These are phyloP conservation scores for Plasmodium gallinaceum DNA, from an alignment of 169 alveolate genomes.

Conservation along the genomic window DNA sequence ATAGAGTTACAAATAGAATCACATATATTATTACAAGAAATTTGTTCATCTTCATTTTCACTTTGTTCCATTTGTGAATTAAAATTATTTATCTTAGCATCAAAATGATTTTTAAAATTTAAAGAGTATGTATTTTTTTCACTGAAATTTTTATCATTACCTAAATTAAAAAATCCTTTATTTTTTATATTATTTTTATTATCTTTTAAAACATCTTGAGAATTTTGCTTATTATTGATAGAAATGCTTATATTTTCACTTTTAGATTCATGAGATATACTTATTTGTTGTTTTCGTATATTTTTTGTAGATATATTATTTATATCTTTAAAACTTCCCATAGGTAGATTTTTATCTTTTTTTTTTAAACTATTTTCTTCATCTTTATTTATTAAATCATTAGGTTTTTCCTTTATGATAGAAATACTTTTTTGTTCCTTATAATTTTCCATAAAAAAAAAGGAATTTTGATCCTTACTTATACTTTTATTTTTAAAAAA, in stretches of 20 bases:
- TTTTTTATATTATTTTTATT: conserved; percentile 34
- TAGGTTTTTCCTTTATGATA: not conserved
- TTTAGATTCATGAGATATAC: conserved; percentile 18
- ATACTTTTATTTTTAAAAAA: not conserved
- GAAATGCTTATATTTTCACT: conserved; percentile 23
- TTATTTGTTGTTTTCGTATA: conserved; percentile 26
- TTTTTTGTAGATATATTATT: conserved; percentile 41
- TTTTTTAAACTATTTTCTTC: not conserved
- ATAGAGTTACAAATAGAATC: conserved; percentile 66
- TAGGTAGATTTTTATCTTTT: conserved; percentile 5
- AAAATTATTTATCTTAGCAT: conserved; percentile 9
- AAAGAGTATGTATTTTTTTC: conserved; percentile 25
- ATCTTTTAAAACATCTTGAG: conserved; percentile 15
- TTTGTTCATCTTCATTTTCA: conserved; percentile 35
- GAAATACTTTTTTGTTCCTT: conserved; percentile 15
- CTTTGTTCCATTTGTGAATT: conserved; percentile 12
- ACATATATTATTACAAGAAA: conserved; percentile 41
- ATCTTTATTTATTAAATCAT: conserved; percentile 3
- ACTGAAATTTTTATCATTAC: conserved; percentile 24
- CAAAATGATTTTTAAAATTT: conserved; percentile 22
- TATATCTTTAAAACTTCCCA: conserved; percentile 15
- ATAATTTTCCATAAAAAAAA: not conserved
- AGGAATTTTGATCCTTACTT: not conserved
- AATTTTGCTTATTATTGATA: conserved; percentile 20
- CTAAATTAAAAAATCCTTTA: conserved; percentile 48